These are phyloP conservation scores for Moesziomyces sp. DNA, from an alignment of 1,284 basidiomycete genomes.

Conservation along the genomic window DNA sequence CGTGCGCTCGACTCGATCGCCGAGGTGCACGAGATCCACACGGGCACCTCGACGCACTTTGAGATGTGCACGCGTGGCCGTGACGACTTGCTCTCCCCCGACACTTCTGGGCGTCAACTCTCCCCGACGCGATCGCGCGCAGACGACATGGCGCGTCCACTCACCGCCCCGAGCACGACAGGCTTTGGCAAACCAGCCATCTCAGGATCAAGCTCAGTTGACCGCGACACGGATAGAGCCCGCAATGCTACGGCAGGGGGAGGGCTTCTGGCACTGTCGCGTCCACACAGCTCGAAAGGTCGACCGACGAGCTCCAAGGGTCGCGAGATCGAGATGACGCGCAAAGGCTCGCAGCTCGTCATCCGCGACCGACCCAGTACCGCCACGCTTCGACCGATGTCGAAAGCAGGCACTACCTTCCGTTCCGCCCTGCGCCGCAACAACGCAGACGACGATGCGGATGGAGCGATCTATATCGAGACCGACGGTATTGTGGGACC, in stretches of 20 bases:
- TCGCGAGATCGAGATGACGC: slow-evolving; percentile 30
- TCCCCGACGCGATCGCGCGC: background rate
- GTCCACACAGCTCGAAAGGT: background rate
- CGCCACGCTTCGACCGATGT: slow-evolving; percentile 15
- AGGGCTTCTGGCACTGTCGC: background rate
- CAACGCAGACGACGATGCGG: background rate
- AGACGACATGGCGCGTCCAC: background rate
- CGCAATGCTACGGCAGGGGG: too few relatives aligned
- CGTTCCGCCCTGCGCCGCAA: slow-evolving; percentile 12
- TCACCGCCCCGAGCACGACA: background rate
- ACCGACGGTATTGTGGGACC: slow-evolving; percentile 20
- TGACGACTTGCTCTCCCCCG: background rate
- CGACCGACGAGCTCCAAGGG: slow-evolving; percentile 25
- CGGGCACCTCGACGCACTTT: background rate
- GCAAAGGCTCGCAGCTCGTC: slow-evolving; percentile 20
- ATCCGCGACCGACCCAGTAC: slow-evolving; percentile 21
- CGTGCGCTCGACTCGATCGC: slow-evolving; percentile 35
- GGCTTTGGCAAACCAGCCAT: background rate
- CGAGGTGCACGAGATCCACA: slow-evolving; percentile 26
- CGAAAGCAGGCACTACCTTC: slow-evolving; percentile 15
- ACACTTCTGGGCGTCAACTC: too few relatives aligned
- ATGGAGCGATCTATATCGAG: slow-evolving; percentile 30
- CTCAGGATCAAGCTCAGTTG: too few relatives aligned
- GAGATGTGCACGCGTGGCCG: too few relatives aligned
- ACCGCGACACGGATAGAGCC: background rate